phyloP scores from a whole-genome alignment of 1,139 yeast genomes.

The Pichia sp. region DNA sequence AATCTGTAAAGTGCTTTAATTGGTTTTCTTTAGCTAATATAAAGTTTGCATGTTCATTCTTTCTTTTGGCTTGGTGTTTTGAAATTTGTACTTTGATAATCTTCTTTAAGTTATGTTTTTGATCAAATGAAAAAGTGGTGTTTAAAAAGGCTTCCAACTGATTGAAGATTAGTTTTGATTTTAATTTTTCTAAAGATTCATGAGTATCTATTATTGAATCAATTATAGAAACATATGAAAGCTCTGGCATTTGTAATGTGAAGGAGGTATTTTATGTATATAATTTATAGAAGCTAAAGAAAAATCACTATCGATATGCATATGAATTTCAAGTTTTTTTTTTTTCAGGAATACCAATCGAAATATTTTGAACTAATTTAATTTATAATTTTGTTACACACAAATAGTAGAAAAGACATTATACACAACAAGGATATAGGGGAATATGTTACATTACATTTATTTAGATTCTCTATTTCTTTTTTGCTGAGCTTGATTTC shows the following conservation, averaged over 20 bases:
- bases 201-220: not conserved
- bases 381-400: not conserved
- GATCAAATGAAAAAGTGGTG: not conserved
- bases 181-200: not conserved
- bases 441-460: not conserved
- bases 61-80: not conserved
- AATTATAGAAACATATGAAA: not conserved
- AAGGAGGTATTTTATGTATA: not conserved
- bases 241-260: not conserved
- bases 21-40: not conserved
- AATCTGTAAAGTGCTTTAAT: not conserved
- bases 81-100: not conserved
- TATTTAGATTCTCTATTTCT: conserved; percentile 40
- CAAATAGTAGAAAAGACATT: conserved; percentile 1
- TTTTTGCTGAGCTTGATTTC: conserved; percentile 82
- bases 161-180: not conserved
- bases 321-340: not conserved
- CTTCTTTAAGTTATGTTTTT: not conserved
- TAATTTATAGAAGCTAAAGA: not conserved
- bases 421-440: too few relatives aligned
- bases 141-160: conserved; percentile 4
- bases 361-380: not conserved
- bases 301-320: not conserved
- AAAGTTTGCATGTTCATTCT: not conserved
- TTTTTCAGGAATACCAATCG: not conserved